Conservation (phyloP, 2,329 filamentous ascomycete genomes). For the Pseudogymnoascus sp. region DNA sequence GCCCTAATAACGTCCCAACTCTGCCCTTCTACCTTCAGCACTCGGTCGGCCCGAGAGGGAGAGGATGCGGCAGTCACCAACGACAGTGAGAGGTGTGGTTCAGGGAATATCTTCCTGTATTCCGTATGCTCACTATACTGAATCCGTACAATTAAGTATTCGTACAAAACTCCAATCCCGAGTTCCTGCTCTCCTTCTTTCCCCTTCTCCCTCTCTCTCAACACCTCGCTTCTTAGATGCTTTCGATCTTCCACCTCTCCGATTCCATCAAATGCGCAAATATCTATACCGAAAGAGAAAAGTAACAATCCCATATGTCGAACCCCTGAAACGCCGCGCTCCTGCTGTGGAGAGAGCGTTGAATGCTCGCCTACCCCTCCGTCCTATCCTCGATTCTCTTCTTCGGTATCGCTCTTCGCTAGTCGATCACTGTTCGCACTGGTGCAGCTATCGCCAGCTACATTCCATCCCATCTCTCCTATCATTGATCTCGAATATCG, state of each 20-base stretch:
- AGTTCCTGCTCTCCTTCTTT: neutral
- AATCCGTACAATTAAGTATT: neutral
- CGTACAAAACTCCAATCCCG: neutral
- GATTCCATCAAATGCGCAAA: neutral
- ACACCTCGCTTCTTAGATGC: neutral
- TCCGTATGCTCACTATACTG: neutral
- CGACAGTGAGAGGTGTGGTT: neutral
- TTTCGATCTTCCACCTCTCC: neutral
- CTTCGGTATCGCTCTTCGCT: neutral
- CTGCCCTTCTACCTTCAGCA: neutral
- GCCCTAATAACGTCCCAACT: neutral
- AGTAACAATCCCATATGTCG: slow-evolving; percentile 2
- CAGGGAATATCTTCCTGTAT: neutral
- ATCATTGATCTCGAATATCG: neutral
- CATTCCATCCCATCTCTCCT: neutral
- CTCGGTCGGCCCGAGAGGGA: neutral
- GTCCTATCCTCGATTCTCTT: slow-evolving; percentile 1
- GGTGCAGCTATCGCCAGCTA: neutral
- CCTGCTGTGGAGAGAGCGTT: neutral
- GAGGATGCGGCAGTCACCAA: neutral
- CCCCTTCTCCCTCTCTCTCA: neutral
- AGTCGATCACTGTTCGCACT: neutral
- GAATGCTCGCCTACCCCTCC: neutral
- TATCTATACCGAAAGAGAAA: neutral
- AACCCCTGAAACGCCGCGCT: slow-evolving; percentile 5